Evolutionary conservation across 1,139 yeast species (phyloP), one percentile per base, ranked within the genome.

Genomic region (Kurtzmaniella natalensis): DNA sequence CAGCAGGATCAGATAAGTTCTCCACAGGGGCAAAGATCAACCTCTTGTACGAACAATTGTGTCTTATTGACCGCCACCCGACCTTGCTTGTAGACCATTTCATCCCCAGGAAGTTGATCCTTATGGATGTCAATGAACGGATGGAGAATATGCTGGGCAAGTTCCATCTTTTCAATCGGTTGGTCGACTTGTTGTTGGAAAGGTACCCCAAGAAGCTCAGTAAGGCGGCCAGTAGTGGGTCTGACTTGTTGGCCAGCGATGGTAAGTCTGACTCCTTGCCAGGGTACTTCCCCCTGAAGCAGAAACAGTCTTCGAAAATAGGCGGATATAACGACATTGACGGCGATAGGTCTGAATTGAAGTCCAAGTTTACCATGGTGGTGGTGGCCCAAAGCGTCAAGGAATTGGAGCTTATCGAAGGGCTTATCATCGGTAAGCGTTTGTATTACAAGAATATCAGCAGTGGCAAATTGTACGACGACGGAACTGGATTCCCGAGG

Each of bases 81-180:
- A 76, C 81, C 25, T 57, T 82, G 29, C 51, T 82, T 26, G 88
- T 82, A 22, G 85, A 81, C 46, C 92, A 83, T 51, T 82, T 78
- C 46, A 78, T 82, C 50, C 87, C 92, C 9, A 75, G 78, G 41
- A 78, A 79, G 38, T 59, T 82, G 38, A 51, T 83, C 14, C 57
- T 81, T 26, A 72, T 76, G 76, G 85, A 81, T 42, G 67, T 82
- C 1, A 80, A 74, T 38, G 78, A 76, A 37, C 56, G 72, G 30
- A 57, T 81, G 32, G 59, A 68, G 26, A 58, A 59, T 25, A 62
- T 78, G 19, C 76, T 85, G 15, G 83, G 81, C 24, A 81, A 81
- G 46, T 75, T 80, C 39, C 61, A 62, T 37, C 56, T 72, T 32
- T 65, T 81, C 41, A 78, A 81, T 44, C 55, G 67, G 25, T 47